Evolutionary conservation across 192 early-diverging fungal genomes (phyloP).

Genomic region (Coemansia sp.): DNA sequence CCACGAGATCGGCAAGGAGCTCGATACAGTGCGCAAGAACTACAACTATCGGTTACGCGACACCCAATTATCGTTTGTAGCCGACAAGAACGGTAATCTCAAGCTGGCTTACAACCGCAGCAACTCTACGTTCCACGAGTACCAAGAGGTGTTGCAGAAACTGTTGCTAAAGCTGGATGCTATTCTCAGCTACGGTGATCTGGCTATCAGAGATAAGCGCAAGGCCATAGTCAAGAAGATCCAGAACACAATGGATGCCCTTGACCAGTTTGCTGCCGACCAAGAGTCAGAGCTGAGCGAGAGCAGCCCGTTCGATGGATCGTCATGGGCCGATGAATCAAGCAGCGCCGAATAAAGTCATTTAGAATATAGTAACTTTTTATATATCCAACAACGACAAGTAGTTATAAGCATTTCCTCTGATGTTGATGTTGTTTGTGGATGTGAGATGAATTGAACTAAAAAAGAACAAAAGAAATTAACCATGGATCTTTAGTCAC

Average conservation of each 20-base stretch:
- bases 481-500: neutral
- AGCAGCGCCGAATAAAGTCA: slow-evolving; percentile 26
- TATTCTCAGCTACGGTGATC: slow-evolving; percentile 28
- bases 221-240: slow-evolving; percentile 36
- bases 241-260: slow-evolving; percentile 37
- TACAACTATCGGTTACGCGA: slow-evolving; percentile 38
- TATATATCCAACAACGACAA: too few species aligned
- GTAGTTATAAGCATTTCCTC: too few species aligned
- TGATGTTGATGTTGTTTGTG: neutral
- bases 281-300: slow-evolving; percentile 40
- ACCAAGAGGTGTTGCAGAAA: slow-evolving; percentile 37
- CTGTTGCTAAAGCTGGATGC: slow-evolving; percentile 29
- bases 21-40: slow-evolving; percentile 33
- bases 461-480: neutral
- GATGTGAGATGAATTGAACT: too few species aligned
- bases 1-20: slow-evolving; percentile 23
- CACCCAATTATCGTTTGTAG: slow-evolving; percentile 47
- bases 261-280: slow-evolving; percentile 36
- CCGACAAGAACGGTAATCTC: slow-evolving; percentile 40
- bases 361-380: neutral
- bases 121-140: slow-evolving; percentile 37
- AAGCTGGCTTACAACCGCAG: slow-evolving; percentile 34
- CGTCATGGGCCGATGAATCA: slow-evolving; percentile 24
- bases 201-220: slow-evolving; percentile 23
- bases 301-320: slow-evolving; percentile 3